Evolutionary conservation across 495 filamentous ascomycete genomes (phyloP).

Genomic region (Stereocaulon alpinum): DNA sequence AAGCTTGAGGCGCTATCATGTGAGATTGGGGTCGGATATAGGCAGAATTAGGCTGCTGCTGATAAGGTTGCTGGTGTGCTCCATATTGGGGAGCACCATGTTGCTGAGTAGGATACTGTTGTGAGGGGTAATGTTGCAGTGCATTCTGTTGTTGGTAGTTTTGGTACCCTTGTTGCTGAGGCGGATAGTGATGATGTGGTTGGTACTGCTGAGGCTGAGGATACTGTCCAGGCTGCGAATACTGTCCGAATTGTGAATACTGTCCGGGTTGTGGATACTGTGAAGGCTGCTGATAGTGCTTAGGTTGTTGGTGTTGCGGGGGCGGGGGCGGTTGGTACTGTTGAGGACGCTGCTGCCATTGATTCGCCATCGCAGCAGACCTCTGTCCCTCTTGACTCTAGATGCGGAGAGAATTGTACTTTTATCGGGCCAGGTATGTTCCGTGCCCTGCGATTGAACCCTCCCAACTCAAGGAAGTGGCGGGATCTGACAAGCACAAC

Average conservation of each 20-base stretch:
- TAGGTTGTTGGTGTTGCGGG: slow-evolving; percentile 11
- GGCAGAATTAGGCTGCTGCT: slow-evolving; percentile 1
- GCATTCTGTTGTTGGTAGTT: slow-evolving; percentile 62
- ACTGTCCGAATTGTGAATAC: slow-evolving; percentile 7
- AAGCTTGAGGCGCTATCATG: slow-evolving; percentile 24
- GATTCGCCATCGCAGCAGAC: slow-evolving; percentile 1
- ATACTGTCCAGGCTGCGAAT: slow-evolving; percentile 10
- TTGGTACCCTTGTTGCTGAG: slow-evolving; percentile 19
- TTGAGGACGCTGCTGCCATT: slow-evolving; percentile 15
- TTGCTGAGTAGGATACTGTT: slow-evolving; percentile 7
- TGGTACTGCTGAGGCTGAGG: slow-evolving; percentile 21
- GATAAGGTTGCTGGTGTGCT: slow-evolving; percentile 10
- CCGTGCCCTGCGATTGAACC: background rate
- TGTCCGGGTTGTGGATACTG: slow-evolving; percentile 11
- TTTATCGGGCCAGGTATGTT: background rate
- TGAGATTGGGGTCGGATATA: slow-evolving; percentile 4
- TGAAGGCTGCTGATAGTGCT: slow-evolving; percentile 9
- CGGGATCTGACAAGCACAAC: too few species aligned
- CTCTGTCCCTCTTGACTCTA: background rate
- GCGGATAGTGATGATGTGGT: slow-evolving; percentile 23
- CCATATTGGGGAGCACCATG: slow-evolving; percentile 8
- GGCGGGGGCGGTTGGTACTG: slow-evolving; percentile 18
- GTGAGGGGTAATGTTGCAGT: slow-evolving; percentile 35
- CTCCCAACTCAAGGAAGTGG: too few species aligned
- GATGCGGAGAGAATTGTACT: too few species aligned